A percentile compares a stretch with the other conserved stretches of the same genome.
phyloP scores from a whole-genome alignment of 2,329 filamentous ascomycete species.

The Pseudodiploospora longispora region DNA sequence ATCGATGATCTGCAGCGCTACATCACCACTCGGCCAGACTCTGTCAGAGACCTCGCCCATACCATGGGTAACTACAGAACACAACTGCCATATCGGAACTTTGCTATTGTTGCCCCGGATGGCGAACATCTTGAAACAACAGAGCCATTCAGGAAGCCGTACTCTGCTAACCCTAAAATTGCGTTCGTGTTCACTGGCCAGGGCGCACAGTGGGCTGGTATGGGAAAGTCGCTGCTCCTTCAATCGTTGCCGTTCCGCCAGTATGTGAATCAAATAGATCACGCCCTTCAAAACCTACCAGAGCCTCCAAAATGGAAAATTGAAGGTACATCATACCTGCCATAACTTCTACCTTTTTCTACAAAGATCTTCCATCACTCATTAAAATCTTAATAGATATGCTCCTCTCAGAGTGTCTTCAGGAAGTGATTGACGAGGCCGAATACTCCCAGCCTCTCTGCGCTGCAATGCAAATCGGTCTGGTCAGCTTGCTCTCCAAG shows the following conservation, averaged over 20 bases:
- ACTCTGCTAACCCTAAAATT: not conserved
- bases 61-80: not conserved
- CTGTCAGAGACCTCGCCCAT: not conserved
- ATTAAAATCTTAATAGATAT: not conserved
- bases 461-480: slow-evolving; percentile 33
- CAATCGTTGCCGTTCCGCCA: slow-evolving; percentile 2
- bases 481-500: slow-evolving; percentile 26
- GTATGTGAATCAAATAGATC: slow-evolving; percentile 9
- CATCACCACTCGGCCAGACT: not conserved
- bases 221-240: slow-evolving; percentile 13
- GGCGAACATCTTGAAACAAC: not conserved
- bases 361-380: not conserved
- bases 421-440: not conserved
- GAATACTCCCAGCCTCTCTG: slow-evolving; percentile 14
- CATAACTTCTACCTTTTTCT: too few species aligned
- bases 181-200: slow-evolving; percentile 14
- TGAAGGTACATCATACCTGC: not conserved
- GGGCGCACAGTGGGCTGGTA: slow-evolving; percentile 19
- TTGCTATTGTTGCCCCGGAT: not conserved
- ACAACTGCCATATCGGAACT: not conserved
- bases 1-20: not conserved
- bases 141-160: not conserved
- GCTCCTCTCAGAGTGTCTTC: not conserved
- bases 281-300: slow-evolving; percentile 1
- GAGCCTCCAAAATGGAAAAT: slow-evolving; percentile 6